These are phyloP conservation scores for Cladorrhinum samala DNA, from an alignment of 495 filamentous ascomycete genomes.

Conservation along the genomic window DNA sequence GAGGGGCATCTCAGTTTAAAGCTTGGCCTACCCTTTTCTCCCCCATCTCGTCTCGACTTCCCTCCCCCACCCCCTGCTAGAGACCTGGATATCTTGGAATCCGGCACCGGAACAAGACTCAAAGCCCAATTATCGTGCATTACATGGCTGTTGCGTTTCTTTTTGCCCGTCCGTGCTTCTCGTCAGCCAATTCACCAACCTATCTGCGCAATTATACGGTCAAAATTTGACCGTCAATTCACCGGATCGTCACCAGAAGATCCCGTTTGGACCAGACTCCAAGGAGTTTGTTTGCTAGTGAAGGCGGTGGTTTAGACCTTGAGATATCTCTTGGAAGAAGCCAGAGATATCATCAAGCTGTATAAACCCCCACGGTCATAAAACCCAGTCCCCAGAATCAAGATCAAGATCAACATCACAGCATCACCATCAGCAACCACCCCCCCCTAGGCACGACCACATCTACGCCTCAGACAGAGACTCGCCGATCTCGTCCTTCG, in stretches of 20 bases:
- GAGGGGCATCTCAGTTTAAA: conserved; percentile 15
- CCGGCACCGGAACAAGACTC: neutral
- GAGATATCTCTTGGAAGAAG: too few relatives aligned
- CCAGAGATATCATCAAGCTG: too few relatives aligned
- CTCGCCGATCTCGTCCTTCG: too few relatives aligned
- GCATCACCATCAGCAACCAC: too few relatives aligned
- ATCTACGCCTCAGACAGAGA: too few relatives aligned
- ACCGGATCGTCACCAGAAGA: conserved; percentile 24
- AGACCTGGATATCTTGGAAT: neutral
- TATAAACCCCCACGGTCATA: too few relatives aligned
- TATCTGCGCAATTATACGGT: conserved; percentile 22
- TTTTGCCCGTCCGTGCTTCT: neutral
- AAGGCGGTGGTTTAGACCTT: too few relatives aligned
- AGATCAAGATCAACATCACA: too few relatives aligned
- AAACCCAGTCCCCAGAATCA: too few relatives aligned
- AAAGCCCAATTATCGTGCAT: too few relatives aligned
- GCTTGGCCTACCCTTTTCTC: conserved; percentile 8
- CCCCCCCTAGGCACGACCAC: too few relatives aligned
- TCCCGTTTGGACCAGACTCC: conserved; percentile 17
- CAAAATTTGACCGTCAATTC: conserved; percentile 31
- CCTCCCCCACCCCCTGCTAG: conserved; percentile 1
- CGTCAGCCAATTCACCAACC: conserved; percentile 4
- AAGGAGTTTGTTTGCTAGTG: neutral
- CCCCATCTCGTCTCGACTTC: conserved; percentile 6
- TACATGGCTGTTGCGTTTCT: too few relatives aligned